Percentiles rank a stretch among this genome's conserved stretches.
Evolutionary conservation across 2,329 filamentous ascomycete species (phyloP).

Genomic region (Macroventuria anomochaeta): DNA sequence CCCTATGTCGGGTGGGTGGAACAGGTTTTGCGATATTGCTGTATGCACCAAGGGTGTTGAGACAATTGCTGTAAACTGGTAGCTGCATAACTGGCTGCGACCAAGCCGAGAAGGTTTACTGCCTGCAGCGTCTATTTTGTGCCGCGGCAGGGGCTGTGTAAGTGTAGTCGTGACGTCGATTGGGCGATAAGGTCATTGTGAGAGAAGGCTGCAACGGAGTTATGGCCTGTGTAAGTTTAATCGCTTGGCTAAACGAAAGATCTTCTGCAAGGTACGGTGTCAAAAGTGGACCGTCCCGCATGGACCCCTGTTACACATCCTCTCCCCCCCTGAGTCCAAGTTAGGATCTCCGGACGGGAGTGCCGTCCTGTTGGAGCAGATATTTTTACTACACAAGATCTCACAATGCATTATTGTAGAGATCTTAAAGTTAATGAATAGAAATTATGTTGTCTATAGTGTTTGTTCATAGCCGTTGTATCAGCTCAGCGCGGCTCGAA

Average conservation of each 20-base stretch:
- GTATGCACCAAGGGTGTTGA: constrained; percentile 9
- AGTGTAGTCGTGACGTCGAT: constrained; percentile 8
- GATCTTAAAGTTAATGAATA: constrained; percentile 2
- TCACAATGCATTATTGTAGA: background rate
- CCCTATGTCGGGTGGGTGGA: background rate
- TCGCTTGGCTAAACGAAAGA: constrained; percentile 2
- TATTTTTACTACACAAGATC: background rate
- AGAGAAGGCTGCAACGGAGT: constrained; percentile 2
- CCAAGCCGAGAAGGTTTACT: constrained; percentile 4
- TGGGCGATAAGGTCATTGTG: constrained; percentile 14
- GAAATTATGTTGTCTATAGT: constrained; percentile 15
- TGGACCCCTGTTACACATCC: background rate
- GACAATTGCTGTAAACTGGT: constrained; percentile 11
- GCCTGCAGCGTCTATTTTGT: constrained; percentile 1
- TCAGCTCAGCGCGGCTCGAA: constrained; percentile 8
- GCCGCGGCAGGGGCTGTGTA: background rate
- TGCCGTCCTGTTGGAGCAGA: background rate
- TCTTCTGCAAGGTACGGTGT: constrained; percentile 16
- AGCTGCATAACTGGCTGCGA: constrained; percentile 5
- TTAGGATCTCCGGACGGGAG: background rate
- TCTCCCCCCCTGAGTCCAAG: background rate
- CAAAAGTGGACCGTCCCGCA: background rate
- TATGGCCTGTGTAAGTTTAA: background rate
- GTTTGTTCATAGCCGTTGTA: constrained; percentile 9
- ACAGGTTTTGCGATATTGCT: constrained; percentile 3